These are phyloP conservation scores for Boechera stricta DNA, from an alignment of 345 rosid genomes.

Conservation along the genomic window DNA sequence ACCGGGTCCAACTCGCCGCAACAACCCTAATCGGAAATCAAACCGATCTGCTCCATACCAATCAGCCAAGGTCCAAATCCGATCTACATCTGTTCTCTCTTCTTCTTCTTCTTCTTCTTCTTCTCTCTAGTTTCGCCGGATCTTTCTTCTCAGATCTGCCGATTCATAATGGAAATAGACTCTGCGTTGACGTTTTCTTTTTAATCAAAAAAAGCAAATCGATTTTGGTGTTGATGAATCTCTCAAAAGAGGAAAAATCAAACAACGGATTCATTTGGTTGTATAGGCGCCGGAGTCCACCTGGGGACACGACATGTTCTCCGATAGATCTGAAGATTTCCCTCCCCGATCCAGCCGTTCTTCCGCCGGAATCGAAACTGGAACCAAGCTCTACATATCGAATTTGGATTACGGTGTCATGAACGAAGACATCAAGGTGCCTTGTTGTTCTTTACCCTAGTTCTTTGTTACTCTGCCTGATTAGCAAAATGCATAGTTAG, in stretches of 20 bases:
- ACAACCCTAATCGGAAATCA: slow-evolving; percentile 59
- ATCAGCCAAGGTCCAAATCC: slow-evolving; percentile 52
- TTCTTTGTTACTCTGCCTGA: slow-evolving; percentile 1
- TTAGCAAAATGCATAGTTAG: background rate
- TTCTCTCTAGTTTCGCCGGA: slow-evolving; percentile 29
- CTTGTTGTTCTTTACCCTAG: background rate
- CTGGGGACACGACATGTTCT: slow-evolving; percentile 91
- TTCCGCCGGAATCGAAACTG: slow-evolving; percentile 79
- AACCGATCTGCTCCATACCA: slow-evolving; percentile 71
- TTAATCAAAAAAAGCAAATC: slow-evolving; percentile 20
- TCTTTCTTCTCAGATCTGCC: slow-evolving; percentile 42
- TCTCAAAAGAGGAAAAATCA: slow-evolving; percentile 34
- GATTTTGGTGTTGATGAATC: slow-evolving; percentile 36
- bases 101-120: slow-evolving; percentile 20
- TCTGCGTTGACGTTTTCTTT: slow-evolving; percentile 29
- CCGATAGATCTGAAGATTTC: slow-evolving; percentile 45
- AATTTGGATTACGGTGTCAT: slow-evolving; percentile 95
- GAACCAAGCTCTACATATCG: slow-evolving; percentile 91
- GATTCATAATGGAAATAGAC: slow-evolving; percentile 22
- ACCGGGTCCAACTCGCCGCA: slow-evolving; percentile 76
- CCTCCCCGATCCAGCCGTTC: slow-evolving; percentile 50
- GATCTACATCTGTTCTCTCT: slow-evolving; percentile 30
- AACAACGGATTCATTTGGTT: slow-evolving; percentile 49
- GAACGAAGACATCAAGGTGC: slow-evolving; percentile 92
- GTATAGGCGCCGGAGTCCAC: slow-evolving; percentile 85